phyloP scores from a whole-genome alignment of 2,329 filamentous ascomycete genomes.

The Monosporascus sp. region DNA sequence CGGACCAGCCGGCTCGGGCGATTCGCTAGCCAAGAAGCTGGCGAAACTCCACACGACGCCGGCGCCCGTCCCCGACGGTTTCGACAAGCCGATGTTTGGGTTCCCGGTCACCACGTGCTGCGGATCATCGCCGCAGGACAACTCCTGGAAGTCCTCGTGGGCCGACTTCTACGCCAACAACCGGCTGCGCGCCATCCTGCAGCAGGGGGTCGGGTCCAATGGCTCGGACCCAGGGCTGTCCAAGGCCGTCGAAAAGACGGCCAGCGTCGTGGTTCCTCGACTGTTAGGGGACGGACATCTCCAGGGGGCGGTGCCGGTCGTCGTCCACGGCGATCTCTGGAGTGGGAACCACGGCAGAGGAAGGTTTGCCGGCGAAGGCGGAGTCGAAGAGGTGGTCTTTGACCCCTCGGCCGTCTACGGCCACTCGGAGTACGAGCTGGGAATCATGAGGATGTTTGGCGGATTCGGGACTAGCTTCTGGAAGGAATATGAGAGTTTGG shows the following conservation, averaged over 20 bases:
- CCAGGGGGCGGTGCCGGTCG: conserved; percentile 64
- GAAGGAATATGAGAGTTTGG: conserved; percentile 68
- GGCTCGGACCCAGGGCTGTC: conserved; percentile 60
- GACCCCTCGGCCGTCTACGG: conserved; percentile 80
- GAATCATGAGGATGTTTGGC: conserved; percentile 96
- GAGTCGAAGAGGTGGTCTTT: conserved; percentile 70
- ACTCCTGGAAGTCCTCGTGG: conserved; percentile 70
- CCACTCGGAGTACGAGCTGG: conserved; percentile 84
- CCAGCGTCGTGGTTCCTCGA: conserved; percentile 63
- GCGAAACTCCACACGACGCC: conserved; percentile 73
- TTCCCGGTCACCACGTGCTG: conserved; percentile 85
- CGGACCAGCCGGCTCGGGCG: conserved; percentile 39
- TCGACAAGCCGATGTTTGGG: conserved; percentile 64
- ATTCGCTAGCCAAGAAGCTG: conserved; percentile 68
- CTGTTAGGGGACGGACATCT: conserved; percentile 67
- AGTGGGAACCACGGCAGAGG: conserved; percentile 74
- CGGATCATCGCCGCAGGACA: conserved; percentile 78
- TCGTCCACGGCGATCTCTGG: conserved; percentile 93
- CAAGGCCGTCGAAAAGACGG: conserved; percentile 60
- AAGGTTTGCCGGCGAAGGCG: conserved; percentile 46
- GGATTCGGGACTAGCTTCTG: conserved; percentile 72
- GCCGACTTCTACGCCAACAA: conserved; percentile 80
- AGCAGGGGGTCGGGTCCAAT: conserved; percentile 53
- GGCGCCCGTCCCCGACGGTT: conserved; percentile 59
- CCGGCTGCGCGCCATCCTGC: conserved; percentile 62